Percentiles rank a stretch among this genome's conserved stretches.
These are phyloP conservation scores for Limtongozyma cylindracea DNA, from an alignment of 805 yeast genomes.

Conservation along the genomic window DNA sequence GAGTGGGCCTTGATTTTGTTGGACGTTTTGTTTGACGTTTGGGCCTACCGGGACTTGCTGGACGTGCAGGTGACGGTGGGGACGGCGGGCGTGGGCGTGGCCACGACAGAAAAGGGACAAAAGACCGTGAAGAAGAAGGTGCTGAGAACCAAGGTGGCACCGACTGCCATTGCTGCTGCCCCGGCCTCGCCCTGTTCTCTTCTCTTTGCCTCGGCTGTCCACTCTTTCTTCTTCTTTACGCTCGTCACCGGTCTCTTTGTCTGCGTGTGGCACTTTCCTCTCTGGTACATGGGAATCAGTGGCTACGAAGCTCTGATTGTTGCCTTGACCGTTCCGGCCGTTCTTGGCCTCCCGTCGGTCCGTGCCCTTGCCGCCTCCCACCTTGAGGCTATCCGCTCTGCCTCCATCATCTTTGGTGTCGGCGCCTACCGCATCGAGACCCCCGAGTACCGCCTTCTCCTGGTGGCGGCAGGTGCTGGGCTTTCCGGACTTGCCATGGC, in stretches of 20 bases:
- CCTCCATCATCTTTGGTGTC: constrained; percentile 33
- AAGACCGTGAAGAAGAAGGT: not conserved
- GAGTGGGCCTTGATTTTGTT: constrained; percentile 80
- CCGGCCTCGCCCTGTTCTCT: constrained; percentile 7
- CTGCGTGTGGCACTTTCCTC: constrained; percentile 90
- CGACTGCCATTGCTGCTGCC: constrained; percentile 5
- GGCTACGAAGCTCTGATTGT: constrained; percentile 68
- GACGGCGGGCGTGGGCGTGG: not conserved
- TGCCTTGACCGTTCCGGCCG: constrained; percentile 7
- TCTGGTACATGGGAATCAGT: constrained; percentile 95
- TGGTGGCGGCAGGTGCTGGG: constrained; percentile 39
- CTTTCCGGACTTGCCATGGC: constrained; percentile 37
- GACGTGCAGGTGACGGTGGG: constrained; percentile 23
- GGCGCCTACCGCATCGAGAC: constrained; percentile 46
- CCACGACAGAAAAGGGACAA: constrained; percentile 1
- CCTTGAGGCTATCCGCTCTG: too few species aligned
- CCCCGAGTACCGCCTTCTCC: constrained; percentile 47
- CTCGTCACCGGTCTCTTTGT: constrained; percentile 57
- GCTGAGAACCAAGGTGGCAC: constrained; percentile 1
- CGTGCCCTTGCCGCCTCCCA: constrained; percentile 18
- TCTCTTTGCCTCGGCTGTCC: constrained; percentile 20
- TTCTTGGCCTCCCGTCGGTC: constrained; percentile 31
- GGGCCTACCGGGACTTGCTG: constrained; percentile 46
- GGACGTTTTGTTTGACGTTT: constrained; percentile 69
- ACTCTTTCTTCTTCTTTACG: constrained; percentile 72